Conservation (phyloP, 176 grass and related monocot species). For the Oryza coarctata region DNA sequence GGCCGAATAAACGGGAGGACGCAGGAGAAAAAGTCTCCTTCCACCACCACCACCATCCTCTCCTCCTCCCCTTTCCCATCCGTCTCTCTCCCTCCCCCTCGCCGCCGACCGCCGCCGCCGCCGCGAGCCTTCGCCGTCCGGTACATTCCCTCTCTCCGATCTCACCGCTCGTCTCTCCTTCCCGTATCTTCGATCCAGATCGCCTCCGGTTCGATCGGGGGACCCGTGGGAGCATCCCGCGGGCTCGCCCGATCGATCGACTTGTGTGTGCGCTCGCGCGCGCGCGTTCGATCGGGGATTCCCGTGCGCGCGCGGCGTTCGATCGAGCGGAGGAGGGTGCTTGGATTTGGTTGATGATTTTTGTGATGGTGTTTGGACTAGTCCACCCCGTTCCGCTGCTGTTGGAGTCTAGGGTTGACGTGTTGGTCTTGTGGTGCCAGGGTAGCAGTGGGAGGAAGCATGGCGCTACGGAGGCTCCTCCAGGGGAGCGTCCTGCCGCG, state of each 20-base stretch:
- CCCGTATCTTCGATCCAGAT: neutral
- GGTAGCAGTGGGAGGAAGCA: conserved; percentile 26
- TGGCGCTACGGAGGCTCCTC: conserved; percentile 57
- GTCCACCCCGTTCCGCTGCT: neutral
- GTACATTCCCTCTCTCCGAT: conserved; percentile 31
- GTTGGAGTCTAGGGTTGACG: conserved; percentile 35
- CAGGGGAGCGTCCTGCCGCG: conserved; percentile 50
- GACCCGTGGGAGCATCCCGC: neutral
- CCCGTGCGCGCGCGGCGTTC: neutral
- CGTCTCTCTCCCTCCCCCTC: neutral
- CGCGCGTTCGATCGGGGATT: neutral
- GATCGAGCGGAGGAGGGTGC: neutral
- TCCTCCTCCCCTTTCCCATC: conserved; percentile 1
- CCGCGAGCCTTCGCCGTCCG: conserved; percentile 23
- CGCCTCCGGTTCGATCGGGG: conserved; percentile 5
- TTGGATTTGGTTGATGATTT: conserved; percentile 12
- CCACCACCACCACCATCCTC: neutral
- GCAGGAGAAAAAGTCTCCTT: conserved; percentile 23
- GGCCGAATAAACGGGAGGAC: conserved; percentile 30
- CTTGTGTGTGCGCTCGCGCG: neutral
- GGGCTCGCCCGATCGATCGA: conserved; percentile 11
- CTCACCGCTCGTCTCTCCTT: neutral
- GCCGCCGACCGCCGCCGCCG: conserved; percentile 6
- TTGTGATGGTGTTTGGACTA: neutral
- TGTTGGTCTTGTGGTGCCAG: neutral